Base-by-base conservation (phyloP, 306 rosid genomes). In the Comarum palustre region DNA sequence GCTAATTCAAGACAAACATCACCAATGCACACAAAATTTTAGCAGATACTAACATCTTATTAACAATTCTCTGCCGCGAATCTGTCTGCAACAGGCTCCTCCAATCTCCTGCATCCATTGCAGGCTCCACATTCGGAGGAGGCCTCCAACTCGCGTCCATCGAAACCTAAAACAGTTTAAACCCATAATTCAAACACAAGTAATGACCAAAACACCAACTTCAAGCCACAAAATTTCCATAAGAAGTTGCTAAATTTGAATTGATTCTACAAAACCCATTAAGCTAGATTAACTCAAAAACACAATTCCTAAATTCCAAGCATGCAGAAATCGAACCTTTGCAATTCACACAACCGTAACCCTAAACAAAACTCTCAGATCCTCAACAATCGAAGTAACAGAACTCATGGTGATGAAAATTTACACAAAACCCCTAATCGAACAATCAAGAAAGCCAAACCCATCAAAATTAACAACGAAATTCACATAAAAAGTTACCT, bases 11-110 rank as follows among this genome's bases (percentile, higher is more conserved):
- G 15, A 62, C 19, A 0, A 29, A 36, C 24, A 34, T 8, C 19
- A 62, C 24, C 24, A 34, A 17, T 32, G 1, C 41, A 34, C 24
- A 17, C 15, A 31, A 25, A 34, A 17, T 17, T 32, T 17, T 25
- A 34, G 13, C 14, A 46, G 27, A 46, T 27, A 68, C 72, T 68
- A 7, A 68, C 59, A 68, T 68, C 42, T 68, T 68, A n/a, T 46
- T 4, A 10, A 68, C 58, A 0, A 68, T 29, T 19, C 42, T 68
- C 19, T 29, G 58, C 27, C 72, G 36, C 3, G 42, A 14, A 47
- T 68, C 29, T 0, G 59, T 5, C 72, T 9, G 72, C 42, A 29
- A 29, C n/a, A 46, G 72, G 13, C 58, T 68, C 72, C 59, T 68
- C 72, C 72, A 68, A 29, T 68, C 59, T 17, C 72, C 72, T 27